These are phyloP conservation scores for Geosmithia flava DNA, from an alignment of 2,329 filamentous ascomycete species.

Conservation along the genomic window DNA sequence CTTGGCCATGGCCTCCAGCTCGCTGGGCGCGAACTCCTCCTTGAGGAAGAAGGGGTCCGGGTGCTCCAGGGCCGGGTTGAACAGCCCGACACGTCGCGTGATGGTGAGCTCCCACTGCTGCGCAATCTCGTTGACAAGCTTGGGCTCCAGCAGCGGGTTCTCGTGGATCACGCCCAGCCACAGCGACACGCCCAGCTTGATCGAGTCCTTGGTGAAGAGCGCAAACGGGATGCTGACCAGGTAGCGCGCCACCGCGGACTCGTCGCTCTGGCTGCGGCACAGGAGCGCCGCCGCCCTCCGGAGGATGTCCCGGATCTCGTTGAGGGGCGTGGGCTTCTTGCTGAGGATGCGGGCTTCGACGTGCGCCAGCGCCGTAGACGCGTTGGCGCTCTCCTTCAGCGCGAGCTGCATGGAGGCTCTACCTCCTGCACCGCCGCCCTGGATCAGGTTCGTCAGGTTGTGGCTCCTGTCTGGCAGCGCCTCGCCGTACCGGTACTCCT, in stretches of 20 bases:
- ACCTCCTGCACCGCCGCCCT: slow-evolving; percentile 26
- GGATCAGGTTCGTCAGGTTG: slow-evolving; percentile 52
- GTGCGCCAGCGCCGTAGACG: slow-evolving; percentile 54
- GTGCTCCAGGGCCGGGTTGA: slow-evolving; percentile 60
- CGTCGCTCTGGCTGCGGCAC: slow-evolving; percentile 63
- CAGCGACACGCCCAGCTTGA: slow-evolving; percentile 87
- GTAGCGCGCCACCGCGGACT: slow-evolving; percentile 70
- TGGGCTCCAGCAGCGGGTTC: slow-evolving; percentile 76
- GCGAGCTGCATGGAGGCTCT: slow-evolving; percentile 36
- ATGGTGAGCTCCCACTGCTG: slow-evolving; percentile 86
- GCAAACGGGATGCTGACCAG: slow-evolving; percentile 87
- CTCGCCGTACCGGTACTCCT: slow-evolving; percentile 87
- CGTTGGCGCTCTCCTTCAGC: slow-evolving; percentile 43
- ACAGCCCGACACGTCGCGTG: slow-evolving; percentile 65
- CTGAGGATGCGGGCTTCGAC: slow-evolving; percentile 60
- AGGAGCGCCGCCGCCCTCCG: slow-evolving; percentile 76
- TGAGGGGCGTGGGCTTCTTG: slow-evolving; percentile 57
- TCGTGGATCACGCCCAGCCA: slow-evolving; percentile 98
- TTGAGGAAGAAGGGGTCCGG: slow-evolving; percentile 82
- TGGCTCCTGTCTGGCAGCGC: slow-evolving; percentile 55
- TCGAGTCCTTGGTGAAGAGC: slow-evolving; percentile 87
- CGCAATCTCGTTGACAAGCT: slow-evolving; percentile 74
- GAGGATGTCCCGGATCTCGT: slow-evolving; percentile 69
- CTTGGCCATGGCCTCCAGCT: slow-evolving; percentile 61
- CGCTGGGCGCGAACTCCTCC: slow-evolving; percentile 86